A percentile compares a stretch with the other conserved stretches of the same genome.
Evolutionary conservation across 176 grass and related monocot species (phyloP).

Genomic region (Calamus simplicifolius): DNA sequence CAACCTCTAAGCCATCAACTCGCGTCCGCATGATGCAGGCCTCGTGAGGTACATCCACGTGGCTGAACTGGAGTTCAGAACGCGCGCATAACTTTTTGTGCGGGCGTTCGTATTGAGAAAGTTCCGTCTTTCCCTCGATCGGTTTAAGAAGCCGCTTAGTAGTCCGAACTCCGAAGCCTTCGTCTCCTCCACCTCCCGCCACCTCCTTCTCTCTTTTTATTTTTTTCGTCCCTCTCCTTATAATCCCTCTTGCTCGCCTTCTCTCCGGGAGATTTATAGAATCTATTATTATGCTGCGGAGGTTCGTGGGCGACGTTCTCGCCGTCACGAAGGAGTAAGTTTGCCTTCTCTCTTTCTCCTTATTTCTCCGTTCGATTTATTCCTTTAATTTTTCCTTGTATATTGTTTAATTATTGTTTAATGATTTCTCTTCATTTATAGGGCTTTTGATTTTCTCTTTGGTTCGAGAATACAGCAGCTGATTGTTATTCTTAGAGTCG

Average conservation of each 20-base stretch:
- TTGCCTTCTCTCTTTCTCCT: background rate
- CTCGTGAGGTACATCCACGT: background rate
- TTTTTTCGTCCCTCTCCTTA: too few species aligned
- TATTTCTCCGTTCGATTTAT: slow-evolving; percentile 3
- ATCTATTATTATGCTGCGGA: slow-evolving; percentile 46
- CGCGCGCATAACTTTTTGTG: background rate
- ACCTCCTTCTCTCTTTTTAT: too few species aligned
- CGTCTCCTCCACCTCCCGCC: too few species aligned
- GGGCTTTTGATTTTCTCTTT: too few species aligned
- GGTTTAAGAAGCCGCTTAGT: too few species aligned
- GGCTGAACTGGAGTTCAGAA: background rate
- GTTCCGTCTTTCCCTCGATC: too few species aligned
- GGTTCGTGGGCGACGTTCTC: slow-evolving; percentile 65
- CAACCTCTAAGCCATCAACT: background rate
- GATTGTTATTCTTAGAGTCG: too few species aligned
- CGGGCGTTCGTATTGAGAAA: background rate
- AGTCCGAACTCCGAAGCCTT: too few species aligned
- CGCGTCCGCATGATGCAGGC: background rate
- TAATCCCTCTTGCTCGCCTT: background rate
- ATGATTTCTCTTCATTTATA: too few species aligned
- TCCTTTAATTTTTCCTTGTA: background rate
- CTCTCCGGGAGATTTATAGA: background rate
- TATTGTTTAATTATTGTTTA: too few species aligned
- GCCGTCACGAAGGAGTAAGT: slow-evolving; percentile 74
- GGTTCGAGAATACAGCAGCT: too few species aligned